A percentile compares a stretch with the other conserved stretches of the same genome.
phyloP scores from a whole-genome alignment of 768 basidiomycete genomes.

The Phylloporus sp. region DNA sequence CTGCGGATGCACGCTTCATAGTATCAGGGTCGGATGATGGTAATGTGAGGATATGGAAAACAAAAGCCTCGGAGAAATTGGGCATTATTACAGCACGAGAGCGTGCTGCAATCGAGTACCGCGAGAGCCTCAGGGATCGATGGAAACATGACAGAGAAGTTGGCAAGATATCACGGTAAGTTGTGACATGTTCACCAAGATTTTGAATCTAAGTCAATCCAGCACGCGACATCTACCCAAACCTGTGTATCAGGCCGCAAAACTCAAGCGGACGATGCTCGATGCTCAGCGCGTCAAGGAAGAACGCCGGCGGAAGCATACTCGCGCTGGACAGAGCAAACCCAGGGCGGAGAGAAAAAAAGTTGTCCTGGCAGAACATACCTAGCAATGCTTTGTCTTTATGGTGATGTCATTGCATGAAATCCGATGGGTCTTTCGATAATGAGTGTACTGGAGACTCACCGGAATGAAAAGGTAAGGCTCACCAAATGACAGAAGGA shows the following conservation, averaged over 20 bases:
- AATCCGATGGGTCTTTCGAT: constrained; percentile 6
- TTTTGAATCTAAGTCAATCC: constrained; percentile 1
- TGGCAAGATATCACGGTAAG: constrained; percentile 74
- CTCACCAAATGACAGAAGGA: background rate
- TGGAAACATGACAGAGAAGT: constrained; percentile 88
- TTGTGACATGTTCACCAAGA: constrained; percentile 7
- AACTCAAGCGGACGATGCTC: constrained; percentile 91
- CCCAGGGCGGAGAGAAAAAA: constrained; percentile 92
- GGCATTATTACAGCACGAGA: constrained; percentile 90
- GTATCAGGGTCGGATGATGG: constrained; percentile 92
- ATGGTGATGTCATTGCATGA: constrained; percentile 2
- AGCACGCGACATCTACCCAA: constrained; percentile 85
- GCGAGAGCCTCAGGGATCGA: constrained; percentile 79
- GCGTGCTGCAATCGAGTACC: constrained; percentile 88
- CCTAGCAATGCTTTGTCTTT: constrained; percentile 21
- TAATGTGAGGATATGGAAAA: constrained; percentile 94
- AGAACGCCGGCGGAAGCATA: constrained; percentile 86
- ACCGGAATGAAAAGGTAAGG: background rate
- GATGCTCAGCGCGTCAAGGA: constrained; percentile 89
- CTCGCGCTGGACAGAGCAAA: constrained; percentile 78
- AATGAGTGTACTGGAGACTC: background rate
- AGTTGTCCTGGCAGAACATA: constrained; percentile 77
- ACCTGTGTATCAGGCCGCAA: constrained; percentile 81
- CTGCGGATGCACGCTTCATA: constrained; percentile 87
- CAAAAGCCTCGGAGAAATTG: constrained; percentile 86